Evolutionary conservation across 805 yeast species (phyloP).

Genomic region (Starmerella ratchasimensis): DNA sequence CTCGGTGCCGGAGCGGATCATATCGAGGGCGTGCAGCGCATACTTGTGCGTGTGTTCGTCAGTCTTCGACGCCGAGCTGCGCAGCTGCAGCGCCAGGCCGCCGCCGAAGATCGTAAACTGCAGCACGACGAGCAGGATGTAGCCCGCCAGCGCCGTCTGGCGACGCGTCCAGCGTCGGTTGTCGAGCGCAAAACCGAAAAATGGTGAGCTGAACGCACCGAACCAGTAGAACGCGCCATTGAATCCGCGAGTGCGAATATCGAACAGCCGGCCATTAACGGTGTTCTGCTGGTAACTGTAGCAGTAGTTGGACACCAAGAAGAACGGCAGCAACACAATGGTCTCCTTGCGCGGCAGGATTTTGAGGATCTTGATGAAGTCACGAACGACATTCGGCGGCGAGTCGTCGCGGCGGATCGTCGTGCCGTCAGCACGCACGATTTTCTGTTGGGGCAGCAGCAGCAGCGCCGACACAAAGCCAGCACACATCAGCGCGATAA

Average conservation of each 20-base stretch:
- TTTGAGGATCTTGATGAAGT: slow-evolving; percentile 29
- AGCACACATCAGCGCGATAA: slow-evolving; percentile 37
- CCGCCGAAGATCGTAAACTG: slow-evolving; percentile 47
- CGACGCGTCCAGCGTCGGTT: slow-evolving; percentile 29
- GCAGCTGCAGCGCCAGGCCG: slow-evolving; percentile 36
- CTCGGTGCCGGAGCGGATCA: slow-evolving; percentile 36
- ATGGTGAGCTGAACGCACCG: slow-evolving; percentile 40
- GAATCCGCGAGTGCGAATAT: slow-evolving; percentile 46
- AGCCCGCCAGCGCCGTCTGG: slow-evolving; percentile 35
- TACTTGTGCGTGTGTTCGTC: slow-evolving; percentile 22
- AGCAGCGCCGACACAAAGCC: slow-evolving; percentile 31
- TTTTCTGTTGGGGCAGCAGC: slow-evolving; percentile 9
- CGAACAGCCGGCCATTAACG: slow-evolving; percentile 42
- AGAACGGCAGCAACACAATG: slow-evolving; percentile 43
- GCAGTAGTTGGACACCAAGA: slow-evolving; percentile 52
- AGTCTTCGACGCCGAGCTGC: slow-evolving; percentile 5
- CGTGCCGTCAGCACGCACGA: slow-evolving; percentile 14
- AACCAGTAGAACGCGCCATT: slow-evolving; percentile 50
- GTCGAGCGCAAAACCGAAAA: slow-evolving; percentile 39
- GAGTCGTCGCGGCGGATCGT: slow-evolving; percentile 4
- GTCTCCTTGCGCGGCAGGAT: slow-evolving; percentile 32
- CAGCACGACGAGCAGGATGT: slow-evolving; percentile 27
- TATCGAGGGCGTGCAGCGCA: slow-evolving; percentile 18
- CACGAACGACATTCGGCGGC: slow-evolving; percentile 29
- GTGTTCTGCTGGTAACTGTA: slow-evolving; percentile 52